phyloP scores from a whole-genome alignment of 352 stramenopile genomes.

The Phytophthora melonis region DNA sequence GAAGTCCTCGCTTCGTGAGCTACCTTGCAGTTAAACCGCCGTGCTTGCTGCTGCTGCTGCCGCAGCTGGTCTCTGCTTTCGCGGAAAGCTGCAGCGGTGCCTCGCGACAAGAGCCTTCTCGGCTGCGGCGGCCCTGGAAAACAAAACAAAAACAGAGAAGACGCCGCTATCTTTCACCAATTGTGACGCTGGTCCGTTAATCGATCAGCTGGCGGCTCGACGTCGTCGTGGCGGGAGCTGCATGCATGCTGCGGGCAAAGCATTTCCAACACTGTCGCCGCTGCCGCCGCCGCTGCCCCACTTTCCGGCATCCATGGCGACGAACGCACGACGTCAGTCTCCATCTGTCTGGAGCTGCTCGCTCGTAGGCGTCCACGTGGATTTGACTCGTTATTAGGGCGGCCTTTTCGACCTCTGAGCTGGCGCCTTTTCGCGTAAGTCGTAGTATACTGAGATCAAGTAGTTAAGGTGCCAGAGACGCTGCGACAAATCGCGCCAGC shows the following conservation, averaged over 20 bases:
- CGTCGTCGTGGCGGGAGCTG: not conserved
- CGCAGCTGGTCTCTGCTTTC: not conserved
- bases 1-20: conserved; percentile 1
- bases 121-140: not conserved
- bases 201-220: not conserved
- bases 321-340: conserved; percentile 16
- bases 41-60: not conserved
- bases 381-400: conserved; percentile 26
- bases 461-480: conserved; percentile 30
- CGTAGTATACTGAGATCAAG: conserved; percentile 23
- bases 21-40: not conserved
- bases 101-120: not conserved
- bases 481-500: conserved; percentile 41
- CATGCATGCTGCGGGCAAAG: not conserved
- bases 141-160: not conserved
- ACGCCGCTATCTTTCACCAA: not conserved
- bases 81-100: not conserved
- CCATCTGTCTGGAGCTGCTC: conserved; percentile 34
- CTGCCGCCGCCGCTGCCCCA: not conserved
- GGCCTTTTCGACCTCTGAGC: conserved; percentile 18
- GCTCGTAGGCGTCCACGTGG: conserved; percentile 40
- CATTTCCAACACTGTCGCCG: not conserved
- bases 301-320: not conserved
- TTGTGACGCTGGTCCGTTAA: not conserved
- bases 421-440: conserved; percentile 39